Base-by-base conservation (phyloP, 2,329 filamentous ascomycete species). In the Acarospora socialis region DNA sequence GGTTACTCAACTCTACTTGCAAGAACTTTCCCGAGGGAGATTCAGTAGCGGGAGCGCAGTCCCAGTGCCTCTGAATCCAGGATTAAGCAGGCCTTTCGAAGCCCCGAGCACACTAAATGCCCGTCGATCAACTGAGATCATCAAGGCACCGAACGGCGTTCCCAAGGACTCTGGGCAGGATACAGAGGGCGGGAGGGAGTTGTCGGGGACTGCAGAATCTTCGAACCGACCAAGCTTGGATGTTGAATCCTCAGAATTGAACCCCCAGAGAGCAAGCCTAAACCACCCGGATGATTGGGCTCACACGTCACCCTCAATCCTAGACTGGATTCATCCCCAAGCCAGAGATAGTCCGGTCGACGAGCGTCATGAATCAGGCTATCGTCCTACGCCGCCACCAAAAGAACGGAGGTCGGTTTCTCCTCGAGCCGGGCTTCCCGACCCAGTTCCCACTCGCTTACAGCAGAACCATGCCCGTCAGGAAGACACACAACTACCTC, bases 1-100 rank as follows among this genome's bases (percentile, higher is more conserved):
- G 35, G 63, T 66, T 3, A 66, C 63, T 3, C 63, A 67, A 37
- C 56, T 67, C n/a, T 71, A 68, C 45, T 48, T 72, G 4, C 60
- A 67, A 35, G 56, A 66, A 37, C 45, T 66, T 37, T 51, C 56
- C 14, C 35, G 38, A 30, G 38, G 40, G 17, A 37, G 34, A 31
- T 32, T 37, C 28, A 33, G n/a, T n/a, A n/a, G n/a, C n/a, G n/a
- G n/a, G n/a, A n/a, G n/a, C n/a, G n/a, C n/a, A n/a, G n/a, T n/a
- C n/a, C n/a, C n/a, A n/a, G n/a, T n/a, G n/a, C n/a, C n/a, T n/a
- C n/a, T n/a, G n/a, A n/a, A n/a, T n/a, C n/a, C n/a, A n/a, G n/a
- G n/a, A n/a, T n/a, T n/a, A n/a, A n/a, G n/a, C n/a, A n/a, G n/a
- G n/a, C n/a, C n/a, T n/a, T n/a, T n/a, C n/a, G n/a, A n/a, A n/a